Conservation (phyloP, 345 rosid species). For the Microthlaspi erraticum region DNA sequence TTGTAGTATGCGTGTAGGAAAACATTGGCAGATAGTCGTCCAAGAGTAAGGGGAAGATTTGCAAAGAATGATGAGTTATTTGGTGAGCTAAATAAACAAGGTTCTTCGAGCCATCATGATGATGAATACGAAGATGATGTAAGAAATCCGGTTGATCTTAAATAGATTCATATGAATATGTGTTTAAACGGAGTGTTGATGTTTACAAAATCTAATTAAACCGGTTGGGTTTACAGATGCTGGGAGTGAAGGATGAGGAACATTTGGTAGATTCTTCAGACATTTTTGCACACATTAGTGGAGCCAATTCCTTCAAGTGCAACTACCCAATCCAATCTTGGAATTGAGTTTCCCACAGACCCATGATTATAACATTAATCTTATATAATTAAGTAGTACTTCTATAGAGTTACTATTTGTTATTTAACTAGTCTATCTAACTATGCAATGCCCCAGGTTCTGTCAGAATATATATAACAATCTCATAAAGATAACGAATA, state of each 20-base stretch:
- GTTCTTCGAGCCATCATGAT: slow-evolving; percentile 65
- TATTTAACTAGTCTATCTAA: slow-evolving; percentile 8
- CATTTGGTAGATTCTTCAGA: slow-evolving; percentile 78
- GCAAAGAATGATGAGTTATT: slow-evolving; percentile 91
- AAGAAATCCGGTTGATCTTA: slow-evolving; percentile 29
- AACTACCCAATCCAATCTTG: slow-evolving; percentile 85
- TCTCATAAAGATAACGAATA: neutral
- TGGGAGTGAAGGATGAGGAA: slow-evolving; percentile 72
- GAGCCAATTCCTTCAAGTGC: slow-evolving; percentile 86
- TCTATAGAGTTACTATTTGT: slow-evolving; percentile 33
- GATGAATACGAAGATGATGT: slow-evolving; percentile 81
- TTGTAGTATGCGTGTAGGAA: slow-evolving; percentile 90
- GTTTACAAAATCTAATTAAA: neutral
- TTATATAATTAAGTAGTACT: slow-evolving; percentile 22
- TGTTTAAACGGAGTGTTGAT: neutral
- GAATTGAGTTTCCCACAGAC: slow-evolving; percentile 53
- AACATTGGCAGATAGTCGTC: slow-evolving; percentile 91
- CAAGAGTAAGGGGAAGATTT: slow-evolving; percentile 92
- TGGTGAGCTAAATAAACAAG: slow-evolving; percentile 57
- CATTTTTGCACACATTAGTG: slow-evolving; percentile 83
- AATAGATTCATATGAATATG: neutral
- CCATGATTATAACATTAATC: slow-evolving; percentile 33
- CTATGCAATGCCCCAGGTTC: neutral
- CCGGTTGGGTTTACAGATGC: slow-evolving; percentile 52
- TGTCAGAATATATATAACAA: neutral